Conservation (phyloP, 805 yeast species). For the Jamesozyma lodderae region DNA sequence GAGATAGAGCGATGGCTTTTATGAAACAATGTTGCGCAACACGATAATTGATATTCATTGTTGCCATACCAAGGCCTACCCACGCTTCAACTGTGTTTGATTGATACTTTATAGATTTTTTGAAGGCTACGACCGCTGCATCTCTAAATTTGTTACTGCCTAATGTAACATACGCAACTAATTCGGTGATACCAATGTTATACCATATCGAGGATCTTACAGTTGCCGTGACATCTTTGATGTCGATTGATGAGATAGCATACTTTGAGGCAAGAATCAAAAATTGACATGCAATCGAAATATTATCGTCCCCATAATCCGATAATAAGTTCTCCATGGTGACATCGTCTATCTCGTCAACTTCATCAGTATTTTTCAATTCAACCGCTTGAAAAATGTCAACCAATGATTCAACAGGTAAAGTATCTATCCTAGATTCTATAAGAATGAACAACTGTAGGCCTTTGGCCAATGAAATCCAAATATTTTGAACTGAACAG, state of each 20-base stretch:
- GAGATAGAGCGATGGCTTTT: conserved; percentile 63
- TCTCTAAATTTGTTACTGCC: conserved; percentile 32
- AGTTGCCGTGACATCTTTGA: conserved; percentile 32
- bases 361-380: conserved; percentile 9
- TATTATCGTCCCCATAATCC: conserved; percentile 19
- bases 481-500: conserved; percentile 41
- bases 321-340: conserved; percentile 13
- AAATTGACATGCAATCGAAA: conserved; percentile 33
- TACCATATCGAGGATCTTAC: conserved; percentile 49
- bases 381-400: conserved; percentile 20
- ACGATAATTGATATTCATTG: conserved; percentile 51
- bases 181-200: conserved; percentile 63
- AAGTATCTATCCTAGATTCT: conserved; percentile 40
- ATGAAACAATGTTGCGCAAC: conserved; percentile 91
- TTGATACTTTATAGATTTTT: conserved; percentile 64
- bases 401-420: conserved; percentile 41
- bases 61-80: conserved; percentile 75
- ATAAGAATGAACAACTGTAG: conserved; percentile 45
- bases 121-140: conserved; percentile 47
- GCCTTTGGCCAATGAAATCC: conserved; percentile 59
- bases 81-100: conserved; percentile 63
- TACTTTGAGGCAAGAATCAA: conserved; percentile 41
- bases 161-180: conserved; percentile 36
- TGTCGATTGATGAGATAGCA: conserved; percentile 28
- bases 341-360: conserved; percentile 25